phyloP scores from a whole-genome alignment of 805 yeast genomes.

The Kodamaea hsintzibuensis region DNA sequence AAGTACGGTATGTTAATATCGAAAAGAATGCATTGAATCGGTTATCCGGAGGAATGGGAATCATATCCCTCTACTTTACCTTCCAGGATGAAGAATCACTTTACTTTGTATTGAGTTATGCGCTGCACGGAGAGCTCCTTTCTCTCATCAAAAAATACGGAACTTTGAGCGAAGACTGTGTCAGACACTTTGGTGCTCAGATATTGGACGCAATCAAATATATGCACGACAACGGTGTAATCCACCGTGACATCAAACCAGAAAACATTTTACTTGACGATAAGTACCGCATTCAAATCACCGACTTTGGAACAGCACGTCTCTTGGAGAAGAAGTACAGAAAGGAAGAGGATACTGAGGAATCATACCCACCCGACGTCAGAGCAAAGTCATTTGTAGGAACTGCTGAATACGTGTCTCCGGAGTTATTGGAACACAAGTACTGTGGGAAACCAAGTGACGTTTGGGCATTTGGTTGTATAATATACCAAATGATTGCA shows the following conservation, averaged over 20 bases:
- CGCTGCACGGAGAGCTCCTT: slow-evolving; percentile 75
- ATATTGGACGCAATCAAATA: slow-evolving; percentile 69
- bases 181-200: slow-evolving; percentile 70
- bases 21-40: slow-evolving; percentile 80
- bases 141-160: slow-evolving; percentile 67
- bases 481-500: slow-evolving; percentile 61
- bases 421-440: slow-evolving; percentile 73
- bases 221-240: slow-evolving; percentile 73
- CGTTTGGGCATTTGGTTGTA: slow-evolving; percentile 64
- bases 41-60: slow-evolving; percentile 59
- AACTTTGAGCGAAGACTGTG: slow-evolving; percentile 68
- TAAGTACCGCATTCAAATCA: slow-evolving; percentile 62
- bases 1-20: slow-evolving; percentile 80
- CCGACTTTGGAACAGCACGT: slow-evolving; percentile 87
- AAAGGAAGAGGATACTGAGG: slow-evolving; percentile 36
- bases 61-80: slow-evolving; percentile 70
- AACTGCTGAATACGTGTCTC: slow-evolving; percentile 82
- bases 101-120: slow-evolving; percentile 76
- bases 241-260: slow-evolving; percentile 83
- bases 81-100: slow-evolving; percentile 75
- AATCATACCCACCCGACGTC: slow-evolving; percentile 62
- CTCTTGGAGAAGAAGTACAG: slow-evolving; percentile 50
- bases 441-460: slow-evolving; percentile 64
- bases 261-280: slow-evolving; percentile 72
- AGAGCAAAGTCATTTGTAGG: slow-evolving; percentile 83